Evolutionary conservation across 345 rosid species (phyloP).

Genomic region (Noccaea caerulescens): DNA sequence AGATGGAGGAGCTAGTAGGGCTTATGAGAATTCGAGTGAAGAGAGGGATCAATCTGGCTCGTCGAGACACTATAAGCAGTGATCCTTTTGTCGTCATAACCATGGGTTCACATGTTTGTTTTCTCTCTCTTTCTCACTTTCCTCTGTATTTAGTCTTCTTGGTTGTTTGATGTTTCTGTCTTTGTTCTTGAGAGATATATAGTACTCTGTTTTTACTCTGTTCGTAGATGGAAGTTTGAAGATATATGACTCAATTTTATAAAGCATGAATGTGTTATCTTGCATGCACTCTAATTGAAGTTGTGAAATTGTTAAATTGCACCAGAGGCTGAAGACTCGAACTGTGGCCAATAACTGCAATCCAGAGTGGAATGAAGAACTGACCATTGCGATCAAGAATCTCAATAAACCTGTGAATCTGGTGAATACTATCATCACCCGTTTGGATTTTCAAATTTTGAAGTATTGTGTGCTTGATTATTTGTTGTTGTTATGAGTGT

Average conservation of each 20-base stretch:
- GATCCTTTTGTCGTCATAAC: conserved; percentile 61
- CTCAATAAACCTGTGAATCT: conserved; percentile 53
- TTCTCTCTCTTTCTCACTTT: conserved; percentile 14
- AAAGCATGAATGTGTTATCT: not conserved
- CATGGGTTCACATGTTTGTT: conserved; percentile 53
- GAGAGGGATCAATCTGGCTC: conserved; percentile 53
- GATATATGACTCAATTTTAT: too few relatives aligned
- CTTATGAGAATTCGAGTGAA: conserved; percentile 52
- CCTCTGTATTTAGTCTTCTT: conserved; percentile 3
- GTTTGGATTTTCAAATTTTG: too few relatives aligned
- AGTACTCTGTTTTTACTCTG: not conserved
- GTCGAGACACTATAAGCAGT: conserved; percentile 50
- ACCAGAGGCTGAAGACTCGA: conserved; percentile 70
- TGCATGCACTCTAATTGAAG: not conserved
- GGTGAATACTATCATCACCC: conserved; percentile 45
- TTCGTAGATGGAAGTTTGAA: not conserved
- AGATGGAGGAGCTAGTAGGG: conserved; percentile 52
- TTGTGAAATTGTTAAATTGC: conserved; percentile 1
- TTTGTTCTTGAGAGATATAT: conserved; percentile 13
- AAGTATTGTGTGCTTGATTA: too few relatives aligned
- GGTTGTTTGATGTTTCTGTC: conserved; percentile 4
- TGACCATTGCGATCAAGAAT: conserved; percentile 63
- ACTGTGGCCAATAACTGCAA: conserved; percentile 67
- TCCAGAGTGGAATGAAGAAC: conserved; percentile 85
- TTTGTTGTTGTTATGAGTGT: conserved; percentile 1